Percentiles rank a stretch among this genome's conserved stretches.
Conservation (phyloP, 2,329 filamentous ascomycete species). For the Trichoderma sp. region DNA sequence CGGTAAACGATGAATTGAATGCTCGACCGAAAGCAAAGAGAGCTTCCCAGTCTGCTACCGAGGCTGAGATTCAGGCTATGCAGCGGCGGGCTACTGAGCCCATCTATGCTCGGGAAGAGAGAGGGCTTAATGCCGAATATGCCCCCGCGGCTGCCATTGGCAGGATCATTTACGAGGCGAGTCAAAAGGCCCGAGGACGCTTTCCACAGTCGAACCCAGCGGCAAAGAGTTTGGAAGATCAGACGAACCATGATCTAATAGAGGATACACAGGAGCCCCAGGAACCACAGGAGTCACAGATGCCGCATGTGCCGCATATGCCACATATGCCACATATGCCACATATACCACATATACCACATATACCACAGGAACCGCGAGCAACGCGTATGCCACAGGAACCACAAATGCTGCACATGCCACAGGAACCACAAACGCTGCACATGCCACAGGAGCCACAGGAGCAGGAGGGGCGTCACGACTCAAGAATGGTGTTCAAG, state of each 20-base stretch:
- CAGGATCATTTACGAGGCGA: constrained; percentile 15
- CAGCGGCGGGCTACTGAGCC: constrained; percentile 33
- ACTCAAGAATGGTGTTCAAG: constrained; percentile 42
- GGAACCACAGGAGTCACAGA: neutral
- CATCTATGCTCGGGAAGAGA: constrained; percentile 27
- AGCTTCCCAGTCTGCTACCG: neutral
- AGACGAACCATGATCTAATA: constrained; percentile 5
- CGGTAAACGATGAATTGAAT: neutral
- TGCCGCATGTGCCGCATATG: neutral
- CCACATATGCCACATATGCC: neutral
- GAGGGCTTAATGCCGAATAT: constrained; percentile 29
- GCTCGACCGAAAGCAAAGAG: neutral
- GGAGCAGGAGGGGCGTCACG: neutral
- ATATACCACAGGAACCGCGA: too few species aligned
- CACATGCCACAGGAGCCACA: neutral
- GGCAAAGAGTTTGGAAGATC: constrained; percentile 10
- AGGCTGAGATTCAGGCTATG: constrained; percentile 22
- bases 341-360: neutral
- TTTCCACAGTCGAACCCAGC: neutral
- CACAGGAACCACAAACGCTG: neutral
- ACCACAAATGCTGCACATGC: neutral
- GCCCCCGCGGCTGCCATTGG: constrained; percentile 26
- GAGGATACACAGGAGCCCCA: constrained; percentile 4
- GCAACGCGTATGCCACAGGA: neutral
- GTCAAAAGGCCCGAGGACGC: constrained; percentile 8